These are phyloP conservation scores for Fraxinus xanthoxyloides DNA, from an alignment of 305 asterid genomes.

Conservation along the genomic window DNA sequence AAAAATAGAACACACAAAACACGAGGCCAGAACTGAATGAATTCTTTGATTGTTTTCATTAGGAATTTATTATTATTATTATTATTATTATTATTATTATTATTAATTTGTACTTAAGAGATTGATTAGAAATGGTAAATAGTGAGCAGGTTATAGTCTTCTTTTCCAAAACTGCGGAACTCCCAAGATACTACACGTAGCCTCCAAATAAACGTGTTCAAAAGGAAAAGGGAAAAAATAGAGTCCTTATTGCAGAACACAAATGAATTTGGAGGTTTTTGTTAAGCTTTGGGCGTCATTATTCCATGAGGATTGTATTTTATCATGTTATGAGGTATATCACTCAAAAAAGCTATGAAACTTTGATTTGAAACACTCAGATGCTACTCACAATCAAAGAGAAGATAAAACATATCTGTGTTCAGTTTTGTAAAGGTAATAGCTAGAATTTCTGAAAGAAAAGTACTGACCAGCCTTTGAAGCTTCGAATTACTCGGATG, in stretches of 20 bases:
- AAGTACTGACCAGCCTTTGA: constrained; percentile 75
- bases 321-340: neutral
- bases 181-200: neutral
- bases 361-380: neutral
- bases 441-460: neutral
- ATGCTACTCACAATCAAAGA: neutral
- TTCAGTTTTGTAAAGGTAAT: neutral
- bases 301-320: neutral
- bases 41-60: no score
- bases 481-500: constrained; percentile 82
- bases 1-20: no score
- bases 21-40: no score
- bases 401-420: neutral
- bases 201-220: neutral
- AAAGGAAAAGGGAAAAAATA: neutral
- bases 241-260: neutral
- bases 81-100: no score
- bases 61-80: no score
- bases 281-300: neutral
- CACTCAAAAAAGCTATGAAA: neutral
- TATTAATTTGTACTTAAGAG: neutral
- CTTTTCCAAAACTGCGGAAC: neutral
- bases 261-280: neutral
- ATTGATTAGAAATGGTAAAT: neutral
- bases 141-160: neutral